A percentile compares a stretch with the other conserved stretches of the same genome.
Evolutionary conservation across 2,329 filamentous ascomycete genomes (phyloP).

Genomic region (Paracoccidioides brasiliensis): DNA sequence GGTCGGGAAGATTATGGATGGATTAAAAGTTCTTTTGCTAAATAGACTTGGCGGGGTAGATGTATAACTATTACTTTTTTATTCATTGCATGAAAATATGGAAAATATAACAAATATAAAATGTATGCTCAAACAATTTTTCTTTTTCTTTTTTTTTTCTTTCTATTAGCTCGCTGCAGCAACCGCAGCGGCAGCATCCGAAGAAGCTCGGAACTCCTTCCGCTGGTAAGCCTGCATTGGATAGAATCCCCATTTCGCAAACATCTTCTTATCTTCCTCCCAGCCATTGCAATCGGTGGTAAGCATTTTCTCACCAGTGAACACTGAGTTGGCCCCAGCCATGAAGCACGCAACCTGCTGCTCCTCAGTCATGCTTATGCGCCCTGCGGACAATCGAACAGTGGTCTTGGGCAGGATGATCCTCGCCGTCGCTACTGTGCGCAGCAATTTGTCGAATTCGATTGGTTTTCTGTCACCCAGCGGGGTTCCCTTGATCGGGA

Average conservation of each 20-base stretch:
- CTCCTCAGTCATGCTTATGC: constrained; percentile 74
- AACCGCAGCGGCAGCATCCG: not conserved
- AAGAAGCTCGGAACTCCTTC: not conserved
- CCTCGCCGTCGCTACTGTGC: constrained; percentile 72
- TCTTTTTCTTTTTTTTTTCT: not conserved
- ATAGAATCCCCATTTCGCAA: constrained; percentile 65
- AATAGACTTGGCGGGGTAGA: no score
- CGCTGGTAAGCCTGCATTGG: constrained; percentile 56
- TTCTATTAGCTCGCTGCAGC: not conserved
- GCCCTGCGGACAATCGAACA: constrained; percentile 71
- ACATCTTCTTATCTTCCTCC: constrained; percentile 78
- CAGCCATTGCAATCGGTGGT: constrained; percentile 84
- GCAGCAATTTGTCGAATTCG: constrained; percentile 62
- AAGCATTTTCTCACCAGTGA: constrained; percentile 91
- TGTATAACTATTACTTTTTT: no score
- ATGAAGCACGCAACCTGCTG: constrained; percentile 82
- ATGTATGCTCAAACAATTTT: not conserved
- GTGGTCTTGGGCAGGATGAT: constrained; percentile 76
- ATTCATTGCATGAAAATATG: no score
- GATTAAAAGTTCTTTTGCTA: no score
- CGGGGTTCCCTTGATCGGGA: constrained; percentile 82
- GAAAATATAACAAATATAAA: no score
- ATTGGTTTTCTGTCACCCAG: constrained; percentile 62
- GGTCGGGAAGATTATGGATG: no score
- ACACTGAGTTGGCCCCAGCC: constrained; percentile 86